Conservation (phyloP, 345 rosid species). For the Gossypium raimondii region DNA sequence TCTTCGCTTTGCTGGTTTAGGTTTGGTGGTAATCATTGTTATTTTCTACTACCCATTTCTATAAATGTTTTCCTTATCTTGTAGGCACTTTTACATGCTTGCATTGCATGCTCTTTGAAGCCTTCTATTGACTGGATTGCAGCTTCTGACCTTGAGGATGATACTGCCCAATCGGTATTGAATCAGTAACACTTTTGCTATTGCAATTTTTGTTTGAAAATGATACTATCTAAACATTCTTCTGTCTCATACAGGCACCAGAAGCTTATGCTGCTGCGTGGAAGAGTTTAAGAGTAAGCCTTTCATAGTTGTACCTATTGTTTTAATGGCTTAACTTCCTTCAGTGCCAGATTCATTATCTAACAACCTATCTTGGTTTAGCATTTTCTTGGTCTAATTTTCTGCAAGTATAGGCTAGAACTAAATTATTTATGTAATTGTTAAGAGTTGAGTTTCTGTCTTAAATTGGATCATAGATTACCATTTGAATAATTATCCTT, state of each 20-base stretch:
- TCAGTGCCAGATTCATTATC: not conserved
- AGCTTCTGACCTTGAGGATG: slow-evolving; percentile 96
- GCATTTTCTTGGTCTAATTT: not conserved
- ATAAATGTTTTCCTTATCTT: slow-evolving; percentile 15
- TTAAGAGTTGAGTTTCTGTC: not conserved
- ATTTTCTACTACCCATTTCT: slow-evolving; percentile 4
- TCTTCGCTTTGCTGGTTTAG: not conserved
- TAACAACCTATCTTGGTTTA: not conserved
- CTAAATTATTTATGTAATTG: not conserved
- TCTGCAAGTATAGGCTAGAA: not conserved
- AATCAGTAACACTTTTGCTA: slow-evolving; percentile 9
- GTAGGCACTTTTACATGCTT: slow-evolving; percentile 96
- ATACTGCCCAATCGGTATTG: slow-evolving; percentile 59
- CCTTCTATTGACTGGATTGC: slow-evolving; percentile 90
- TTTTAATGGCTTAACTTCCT: not conserved
- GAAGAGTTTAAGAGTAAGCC: slow-evolving; percentile 72
- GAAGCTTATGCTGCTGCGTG: slow-evolving; percentile 85
- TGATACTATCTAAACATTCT: not conserved
- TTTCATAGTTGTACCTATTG: not conserved
- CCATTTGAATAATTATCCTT: not conserved
- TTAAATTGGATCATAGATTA: not conserved
- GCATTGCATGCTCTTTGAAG: slow-evolving; percentile 81
- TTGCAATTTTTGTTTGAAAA: not conserved
- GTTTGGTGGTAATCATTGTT: not conserved
- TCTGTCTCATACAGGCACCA: slow-evolving; percentile 55